Base-by-base conservation (phyloP, 495 filamentous ascomycete genomes). In the Penicillium bialowiezense region DNA sequence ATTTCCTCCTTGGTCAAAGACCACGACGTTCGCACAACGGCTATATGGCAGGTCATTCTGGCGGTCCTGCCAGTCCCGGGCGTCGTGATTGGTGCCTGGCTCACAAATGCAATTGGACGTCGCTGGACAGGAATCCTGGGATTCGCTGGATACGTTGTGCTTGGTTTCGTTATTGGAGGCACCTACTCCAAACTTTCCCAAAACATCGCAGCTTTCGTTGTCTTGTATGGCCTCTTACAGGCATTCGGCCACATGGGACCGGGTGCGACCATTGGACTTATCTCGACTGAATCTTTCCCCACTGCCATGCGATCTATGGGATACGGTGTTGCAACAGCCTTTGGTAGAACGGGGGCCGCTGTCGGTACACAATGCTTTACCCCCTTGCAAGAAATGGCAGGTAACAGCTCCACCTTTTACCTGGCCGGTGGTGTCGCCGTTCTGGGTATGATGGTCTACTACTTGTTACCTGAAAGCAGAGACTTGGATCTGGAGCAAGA, bases 221-320 rank as follows among this genome's bases (percentile, higher is more conserved):
- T 71, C 1, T 47, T 71, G 7, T 71, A 71, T 37, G 65, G 65
- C 7, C 46, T 71, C 4, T 42, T 69, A 15, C 66, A 69, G 41
- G 63, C 60, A 2, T 67, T 63, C 17, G 68, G 68, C 0, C 64
- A 71, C n/a, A 55, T 71, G 58, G 68, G 68, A 0, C 68, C 68
- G 1, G 68, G 65, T 0, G 62, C 64, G 2, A 69, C 64, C 0
- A 69, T 71, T 39, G 65, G 65, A 0, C 34, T 71, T 5, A 68
- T 69, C 18, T 65, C 62, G 6, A 48, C 62, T 2, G 68, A 71
- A 34, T 40, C 48, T n/a, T 69, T 67, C 37, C 64, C 68, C 9
- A 71, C 68, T 0, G 64, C 63, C 3, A 62, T 71, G 56, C 56
- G 68, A 3, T 57, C 65, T 3, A 69, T 69, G 65, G 64, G 65